These are phyloP conservation scores for Tricladium varicosporioides DNA, from an alignment of 2,329 filamentous ascomycete species.

Conservation along the genomic window DNA sequence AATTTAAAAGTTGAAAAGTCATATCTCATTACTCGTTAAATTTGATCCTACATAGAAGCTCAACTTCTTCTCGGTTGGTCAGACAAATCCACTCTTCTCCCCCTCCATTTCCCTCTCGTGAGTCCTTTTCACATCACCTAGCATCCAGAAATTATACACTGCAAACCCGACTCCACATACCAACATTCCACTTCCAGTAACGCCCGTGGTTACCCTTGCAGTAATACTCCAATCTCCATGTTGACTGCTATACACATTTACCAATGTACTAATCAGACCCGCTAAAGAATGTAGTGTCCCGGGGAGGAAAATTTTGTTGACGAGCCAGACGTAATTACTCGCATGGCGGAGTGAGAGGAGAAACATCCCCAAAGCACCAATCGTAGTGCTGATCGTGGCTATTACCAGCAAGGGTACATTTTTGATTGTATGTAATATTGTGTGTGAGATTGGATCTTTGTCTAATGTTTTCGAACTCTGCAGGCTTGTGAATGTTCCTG, in stretches of 20 bases:
- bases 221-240: conserved; percentile 25
- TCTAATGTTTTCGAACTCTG: neutral
- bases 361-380: conserved; percentile 27
- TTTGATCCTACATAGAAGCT: too few species aligned
- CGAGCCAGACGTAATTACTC: conserved; percentile 29
- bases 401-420: conserved; percentile 27
- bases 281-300: conserved; percentile 27
- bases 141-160: conserved; percentile 29
- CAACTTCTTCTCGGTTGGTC: too few species aligned
- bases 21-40: too few species aligned
- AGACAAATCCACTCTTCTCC: too few species aligned
- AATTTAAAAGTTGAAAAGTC: too few species aligned
- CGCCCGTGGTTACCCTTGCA: conserved; percentile 28
- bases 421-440: conserved; percentile 21
- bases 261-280: conserved; percentile 29
- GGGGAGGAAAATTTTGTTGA: conserved; percentile 30
- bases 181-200: conserved; percentile 21
- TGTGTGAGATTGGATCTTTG: conserved; percentile 3
- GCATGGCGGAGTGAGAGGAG: conserved; percentile 23
- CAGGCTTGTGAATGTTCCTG: conserved; percentile 30
- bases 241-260: conserved; percentile 27
- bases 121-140: conserved; percentile 25
- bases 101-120: conserved; percentile 26
- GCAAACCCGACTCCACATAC: conserved; percentile 25
- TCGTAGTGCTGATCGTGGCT: conserved; percentile 20